A percentile compares a stretch with the other conserved stretches of the same genome.
phyloP scores from a whole-genome alignment of 176 grass and related monocot genomes.

The Guadua angustifolia region DNA sequence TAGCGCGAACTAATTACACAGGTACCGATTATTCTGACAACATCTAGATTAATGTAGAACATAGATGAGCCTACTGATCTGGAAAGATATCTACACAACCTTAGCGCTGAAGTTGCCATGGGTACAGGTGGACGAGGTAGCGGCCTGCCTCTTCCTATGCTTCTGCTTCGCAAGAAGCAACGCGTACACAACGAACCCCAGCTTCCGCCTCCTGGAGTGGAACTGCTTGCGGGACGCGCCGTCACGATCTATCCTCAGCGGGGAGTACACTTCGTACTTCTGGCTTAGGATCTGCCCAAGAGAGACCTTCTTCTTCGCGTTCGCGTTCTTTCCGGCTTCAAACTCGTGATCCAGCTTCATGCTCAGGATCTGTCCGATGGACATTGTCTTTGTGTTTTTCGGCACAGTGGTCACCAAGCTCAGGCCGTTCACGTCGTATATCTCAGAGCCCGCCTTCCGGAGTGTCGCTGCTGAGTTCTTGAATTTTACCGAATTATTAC shows the following conservation, averaged over 20 bases:
- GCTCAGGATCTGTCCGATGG: slow-evolving; percentile 94
- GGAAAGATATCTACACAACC: slow-evolving; percentile 35
- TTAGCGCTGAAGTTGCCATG: slow-evolving; percentile 42
- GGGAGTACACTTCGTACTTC: slow-evolving; percentile 67
- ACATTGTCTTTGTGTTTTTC: slow-evolving; percentile 49
- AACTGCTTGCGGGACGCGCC: slow-evolving; percentile 54
- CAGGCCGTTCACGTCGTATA: slow-evolving; percentile 84
- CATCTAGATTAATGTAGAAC: slow-evolving; percentile 9
- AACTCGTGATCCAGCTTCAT: slow-evolving; percentile 73
- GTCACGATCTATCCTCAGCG: slow-evolving; percentile 56
- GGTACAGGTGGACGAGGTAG: neutral
- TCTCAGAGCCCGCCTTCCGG: slow-evolving; percentile 38
- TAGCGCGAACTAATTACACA: slow-evolving; percentile 52
- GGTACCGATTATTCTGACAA: slow-evolving; percentile 34
- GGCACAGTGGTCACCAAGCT: slow-evolving; percentile 63
- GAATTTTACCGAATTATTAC: slow-evolving; percentile 63
- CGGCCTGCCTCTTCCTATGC: slow-evolving; percentile 56
- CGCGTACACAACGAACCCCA: slow-evolving; percentile 64
- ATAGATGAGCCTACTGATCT: neutral
- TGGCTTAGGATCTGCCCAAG: slow-evolving; percentile 86
- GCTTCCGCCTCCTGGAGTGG: slow-evolving; percentile 61
- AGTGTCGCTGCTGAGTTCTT: slow-evolving; percentile 51
- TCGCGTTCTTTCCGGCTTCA: slow-evolving; percentile 37
- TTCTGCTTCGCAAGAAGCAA: slow-evolving; percentile 66
- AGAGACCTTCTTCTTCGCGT: slow-evolving; percentile 60